Evolutionary conservation across 2,329 filamentous ascomycete genomes (phyloP).

Genomic region (Metarhizium humberi): DNA sequence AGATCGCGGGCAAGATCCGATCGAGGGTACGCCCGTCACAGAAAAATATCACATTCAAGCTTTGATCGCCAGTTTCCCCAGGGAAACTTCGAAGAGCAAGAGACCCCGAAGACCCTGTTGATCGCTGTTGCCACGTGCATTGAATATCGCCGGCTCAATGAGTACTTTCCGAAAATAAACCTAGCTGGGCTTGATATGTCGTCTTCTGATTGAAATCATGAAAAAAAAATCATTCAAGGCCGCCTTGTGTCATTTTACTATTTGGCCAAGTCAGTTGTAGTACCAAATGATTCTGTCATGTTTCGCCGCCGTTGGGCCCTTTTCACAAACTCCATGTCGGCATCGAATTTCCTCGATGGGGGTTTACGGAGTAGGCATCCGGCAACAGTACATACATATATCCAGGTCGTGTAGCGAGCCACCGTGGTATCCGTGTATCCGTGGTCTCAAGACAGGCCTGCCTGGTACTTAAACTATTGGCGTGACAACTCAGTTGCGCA

Average conservation of each 20-base stretch:
- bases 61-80: background rate
- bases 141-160: background rate
- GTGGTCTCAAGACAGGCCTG: no score
- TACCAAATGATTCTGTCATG: no score
- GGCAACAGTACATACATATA: background rate
- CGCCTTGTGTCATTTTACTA: no score
- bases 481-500: no score
- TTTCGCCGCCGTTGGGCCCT: no score
- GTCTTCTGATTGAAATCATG: no score
- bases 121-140: background rate
- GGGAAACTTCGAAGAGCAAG: background rate
- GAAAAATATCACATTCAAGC: background rate
- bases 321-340: background rate
- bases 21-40: background rate
- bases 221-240: no score
- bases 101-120: slow-evolving; percentile 7
- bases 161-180: background rate
- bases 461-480: no score
- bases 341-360: background rate
- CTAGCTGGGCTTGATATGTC: background rate
- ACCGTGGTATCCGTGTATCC: background rate
- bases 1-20: background rate
- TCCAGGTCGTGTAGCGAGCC: background rate
- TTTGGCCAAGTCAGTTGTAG: no score
- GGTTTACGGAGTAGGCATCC: background rate